Evolutionary conservation across 495 filamentous ascomycete genomes (phyloP), one percentile per base, ranked within the genome.

Genomic region (Sphaerosporella brunnea): DNA sequence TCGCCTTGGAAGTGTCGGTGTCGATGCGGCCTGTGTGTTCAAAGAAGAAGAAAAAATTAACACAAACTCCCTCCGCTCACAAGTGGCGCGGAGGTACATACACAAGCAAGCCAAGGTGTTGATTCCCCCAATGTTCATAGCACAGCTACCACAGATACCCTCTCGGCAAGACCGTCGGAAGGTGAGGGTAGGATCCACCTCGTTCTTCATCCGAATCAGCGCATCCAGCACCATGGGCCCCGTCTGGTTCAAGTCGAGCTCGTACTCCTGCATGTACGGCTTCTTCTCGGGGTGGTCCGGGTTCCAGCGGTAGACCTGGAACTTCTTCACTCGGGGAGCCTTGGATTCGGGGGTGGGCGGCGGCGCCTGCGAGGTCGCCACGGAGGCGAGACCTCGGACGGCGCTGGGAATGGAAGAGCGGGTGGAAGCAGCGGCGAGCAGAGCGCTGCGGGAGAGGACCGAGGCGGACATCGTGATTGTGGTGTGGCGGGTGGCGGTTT

Each of bases 241-340:
- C 38, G 90, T 97, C 79, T 93, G 93, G 69, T 95, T 95, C 52
- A 97, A 68, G 59, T 97, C 90, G 52, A 97, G 68, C 16, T 82
- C 79, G 67, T 95, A 97, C 51, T 69, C 73, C 72, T 95, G 84
- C 88, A 97, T 93, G 63, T 69, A 73, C 32, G 90, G 88, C 75
- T 97, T 97, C 68, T 79, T 74, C 62, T 74, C 73, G 23, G 90
- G 90, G 50, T 73, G 68, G 63, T 96, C 90, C 34, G 90, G 90
- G 63, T 92, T 92, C 90, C 90, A 97, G 58, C 90, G 80, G 77
- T 97, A 97, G 74, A 97, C 77, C 66, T 95, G 81, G 77, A 97
- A 97, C 48, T 82, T 84, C 75, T 95, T 96, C 64, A 80, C 78
- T 55, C 72, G 77, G 42, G 78, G 63, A 18, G 72, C 23, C 44